A percentile compares a stretch with the other conserved stretches of the same genome.
Conservation (phyloP, 345 rosid genomes). For the Salix exigua region DNA sequence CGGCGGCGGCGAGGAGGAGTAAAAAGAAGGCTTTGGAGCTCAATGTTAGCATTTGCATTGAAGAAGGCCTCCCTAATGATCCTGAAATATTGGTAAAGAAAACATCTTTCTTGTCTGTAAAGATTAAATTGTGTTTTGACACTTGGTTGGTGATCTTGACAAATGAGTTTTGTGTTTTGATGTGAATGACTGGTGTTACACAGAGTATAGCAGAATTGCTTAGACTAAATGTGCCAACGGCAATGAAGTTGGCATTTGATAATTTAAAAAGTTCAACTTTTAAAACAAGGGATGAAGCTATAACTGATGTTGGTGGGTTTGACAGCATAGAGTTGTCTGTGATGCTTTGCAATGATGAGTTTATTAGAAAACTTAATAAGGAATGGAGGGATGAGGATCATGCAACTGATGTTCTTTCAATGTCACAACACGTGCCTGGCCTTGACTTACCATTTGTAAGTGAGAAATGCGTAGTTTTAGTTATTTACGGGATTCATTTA, state of each 20-base stretch:
- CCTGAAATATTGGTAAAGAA: slow-evolving; percentile 61
- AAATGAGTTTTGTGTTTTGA: neutral
- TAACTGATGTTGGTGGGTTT: slow-evolving; percentile 63
- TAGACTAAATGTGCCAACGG: slow-evolving; percentile 76
- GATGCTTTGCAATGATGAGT: slow-evolving; percentile 79
- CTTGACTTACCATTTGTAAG: slow-evolving; percentile 83
- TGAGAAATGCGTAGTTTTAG: neutral
- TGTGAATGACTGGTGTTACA: neutral
- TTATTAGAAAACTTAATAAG: slow-evolving; percentile 75
- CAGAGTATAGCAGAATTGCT: slow-evolving; percentile 90
- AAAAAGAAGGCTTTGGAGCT: slow-evolving; percentile 66
- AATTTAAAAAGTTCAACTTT: slow-evolving; percentile 51
- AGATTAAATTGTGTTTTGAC: neutral
- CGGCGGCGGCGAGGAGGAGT: slow-evolving; percentile 29
- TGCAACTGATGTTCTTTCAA: slow-evolving; percentile 93
- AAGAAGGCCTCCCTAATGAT: slow-evolving; percentile 81
- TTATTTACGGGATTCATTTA: neutral
- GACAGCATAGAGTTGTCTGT: slow-evolving; percentile 73
- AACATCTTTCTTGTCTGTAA: neutral
- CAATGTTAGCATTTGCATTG: slow-evolving; percentile 73
- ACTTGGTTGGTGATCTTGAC: neutral
- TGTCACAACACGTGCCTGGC: slow-evolving; percentile 77
- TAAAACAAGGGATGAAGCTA: slow-evolving; percentile 69
- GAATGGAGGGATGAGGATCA: slow-evolving; percentile 97
- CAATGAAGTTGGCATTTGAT: slow-evolving; percentile 75